These are phyloP conservation scores for Phytophthora hybrid DNA, from an alignment of 352 stramenopile species.

Conservation along the genomic window DNA sequence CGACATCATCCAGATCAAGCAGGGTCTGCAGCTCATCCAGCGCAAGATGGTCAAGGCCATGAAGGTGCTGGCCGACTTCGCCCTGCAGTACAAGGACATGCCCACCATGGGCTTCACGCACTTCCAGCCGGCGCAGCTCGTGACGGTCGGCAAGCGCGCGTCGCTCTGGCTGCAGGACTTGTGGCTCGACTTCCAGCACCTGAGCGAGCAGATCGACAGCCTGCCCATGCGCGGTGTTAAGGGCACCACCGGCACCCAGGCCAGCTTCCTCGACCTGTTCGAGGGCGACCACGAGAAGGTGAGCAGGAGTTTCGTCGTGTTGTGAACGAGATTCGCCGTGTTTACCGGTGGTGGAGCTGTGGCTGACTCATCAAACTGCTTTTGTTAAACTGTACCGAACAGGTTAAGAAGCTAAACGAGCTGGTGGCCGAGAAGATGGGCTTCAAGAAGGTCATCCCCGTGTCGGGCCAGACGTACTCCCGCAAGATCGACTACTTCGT, in stretches of 20 bases:
- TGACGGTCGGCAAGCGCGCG: constrained; percentile 98
- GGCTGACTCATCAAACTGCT: constrained; percentile 1
- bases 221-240: constrained; percentile 98
- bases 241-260: constrained; percentile 99
- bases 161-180: constrained; percentile 99
- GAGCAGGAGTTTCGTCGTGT: constrained; percentile 8
- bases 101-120: constrained; percentile 99
- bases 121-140: constrained; percentile 99
- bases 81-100: constrained; percentile 95
- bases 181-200: constrained; percentile 96
- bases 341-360: constrained; percentile 11
- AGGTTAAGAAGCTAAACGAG: constrained; percentile 97
- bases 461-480: constrained; percentile 99
- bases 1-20: constrained; percentile 98
- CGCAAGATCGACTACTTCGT: constrained; percentile 99
- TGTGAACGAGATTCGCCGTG: constrained; percentile 5
- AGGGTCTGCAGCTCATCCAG: constrained; percentile 96
- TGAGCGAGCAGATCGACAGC: constrained; percentile 96
- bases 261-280: constrained; percentile 99
- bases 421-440: constrained; percentile 97
- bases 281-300: constrained; percentile 98
- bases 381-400: background rate
- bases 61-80: constrained; percentile 95
- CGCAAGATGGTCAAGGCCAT: constrained; percentile 98
- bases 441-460: constrained; percentile 97